Conservation (phyloP, 257 asterid genomes). For the Solanum clarkiae region DNA sequence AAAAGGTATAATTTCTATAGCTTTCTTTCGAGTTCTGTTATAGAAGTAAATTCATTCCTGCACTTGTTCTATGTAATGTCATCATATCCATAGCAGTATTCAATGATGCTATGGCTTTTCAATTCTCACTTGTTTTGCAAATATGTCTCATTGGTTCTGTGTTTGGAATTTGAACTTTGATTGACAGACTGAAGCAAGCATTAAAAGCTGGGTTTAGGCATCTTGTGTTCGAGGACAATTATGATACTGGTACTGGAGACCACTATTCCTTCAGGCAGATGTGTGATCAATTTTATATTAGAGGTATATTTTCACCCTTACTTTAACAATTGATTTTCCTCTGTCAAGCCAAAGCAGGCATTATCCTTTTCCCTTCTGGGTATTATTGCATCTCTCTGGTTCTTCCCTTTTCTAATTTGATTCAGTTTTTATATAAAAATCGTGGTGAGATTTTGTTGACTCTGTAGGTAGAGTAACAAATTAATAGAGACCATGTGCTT, state of each 20-base stretch:
- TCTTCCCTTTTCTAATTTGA: background rate
- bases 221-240: slow-evolving; percentile 93
- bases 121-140: background rate
- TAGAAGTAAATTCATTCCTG: background rate
- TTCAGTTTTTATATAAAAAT: background rate
- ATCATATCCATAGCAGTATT: background rate
- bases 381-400: background rate
- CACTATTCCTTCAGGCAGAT: slow-evolving; percentile 96
- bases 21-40: background rate
- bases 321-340: background rate
- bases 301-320: slow-evolving; percentile 31
- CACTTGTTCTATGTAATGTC: background rate
- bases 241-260: slow-evolving; percentile 98
- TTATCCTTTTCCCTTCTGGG: background rate
- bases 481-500: background rate
- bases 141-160: background rate
- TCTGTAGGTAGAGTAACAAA: background rate
- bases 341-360: background rate
- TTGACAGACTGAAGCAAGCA: slow-evolving; percentile 82
- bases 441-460: background rate
- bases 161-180: background rate
- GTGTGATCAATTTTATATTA: slow-evolving; percentile 81
- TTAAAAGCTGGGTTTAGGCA: slow-evolving; percentile 95
- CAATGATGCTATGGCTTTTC: background rate
- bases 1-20: slow-evolving; percentile 46